Conservation (phyloP, 148 eudicot species). For the Spergularia bocconei region DNA sequence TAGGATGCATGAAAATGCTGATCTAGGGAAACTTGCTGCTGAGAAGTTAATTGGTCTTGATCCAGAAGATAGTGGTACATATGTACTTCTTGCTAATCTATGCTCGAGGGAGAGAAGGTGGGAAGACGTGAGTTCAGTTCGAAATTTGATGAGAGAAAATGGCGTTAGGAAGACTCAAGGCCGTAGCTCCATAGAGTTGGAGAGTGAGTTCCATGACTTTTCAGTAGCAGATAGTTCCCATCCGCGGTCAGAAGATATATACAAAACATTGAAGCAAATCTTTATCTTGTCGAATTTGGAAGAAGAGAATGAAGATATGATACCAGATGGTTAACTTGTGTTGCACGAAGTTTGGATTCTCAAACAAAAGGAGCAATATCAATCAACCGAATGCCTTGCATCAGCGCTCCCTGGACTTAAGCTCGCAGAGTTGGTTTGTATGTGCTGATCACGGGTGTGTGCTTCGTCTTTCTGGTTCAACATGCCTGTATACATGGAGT, state of each 20-base stretch:
- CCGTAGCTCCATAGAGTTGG: slow-evolving; percentile 64
- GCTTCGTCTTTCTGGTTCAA: too few species aligned
- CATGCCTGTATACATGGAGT: too few species aligned
- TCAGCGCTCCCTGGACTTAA: too few species aligned
- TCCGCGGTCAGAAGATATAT: slow-evolving; percentile 45
- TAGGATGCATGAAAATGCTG: slow-evolving; percentile 53
- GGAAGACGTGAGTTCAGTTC: slow-evolving; percentile 53
- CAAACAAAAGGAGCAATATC: too few species aligned
- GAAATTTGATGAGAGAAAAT: slow-evolving; percentile 65
- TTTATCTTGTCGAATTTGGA: slow-evolving; percentile 27
- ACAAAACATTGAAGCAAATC: slow-evolving; percentile 39
- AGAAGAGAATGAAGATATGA: slow-evolving; percentile 17
- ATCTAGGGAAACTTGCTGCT: slow-evolving; percentile 59
- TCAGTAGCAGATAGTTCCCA: slow-evolving; percentile 61
- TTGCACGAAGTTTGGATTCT: slow-evolving; percentile 1
- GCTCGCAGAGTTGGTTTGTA: too few species aligned
- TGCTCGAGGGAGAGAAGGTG: slow-evolving; percentile 53
- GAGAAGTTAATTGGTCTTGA: slow-evolving; percentile 42
- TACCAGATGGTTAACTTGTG: slow-evolving; percentile 1
- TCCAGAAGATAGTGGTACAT: slow-evolving; percentile 66
- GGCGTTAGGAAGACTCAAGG: slow-evolving; percentile 69
- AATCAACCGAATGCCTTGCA: too few species aligned
- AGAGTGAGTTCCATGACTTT: slow-evolving; percentile 59
- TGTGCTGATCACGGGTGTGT: too few species aligned
- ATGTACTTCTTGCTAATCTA: slow-evolving; percentile 53